Conservation (phyloP, 108 stramenopile genomes). For the Phaeodactylum tricornutum region DNA sequence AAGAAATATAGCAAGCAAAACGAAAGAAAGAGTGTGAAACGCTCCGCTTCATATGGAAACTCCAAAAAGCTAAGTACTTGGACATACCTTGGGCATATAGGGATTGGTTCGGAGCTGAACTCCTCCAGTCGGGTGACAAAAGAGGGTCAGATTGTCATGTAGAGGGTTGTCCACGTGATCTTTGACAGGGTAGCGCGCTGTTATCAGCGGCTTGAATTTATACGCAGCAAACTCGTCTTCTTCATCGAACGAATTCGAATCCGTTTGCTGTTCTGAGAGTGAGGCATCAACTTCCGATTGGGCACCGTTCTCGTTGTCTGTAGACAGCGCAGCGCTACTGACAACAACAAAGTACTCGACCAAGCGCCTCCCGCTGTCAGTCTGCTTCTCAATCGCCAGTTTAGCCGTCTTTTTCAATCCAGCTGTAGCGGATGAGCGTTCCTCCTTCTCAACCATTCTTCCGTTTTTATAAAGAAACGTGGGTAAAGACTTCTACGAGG, state of each 20-base stretch:
- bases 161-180: constrained; percentile 74
- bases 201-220: constrained; percentile 50
- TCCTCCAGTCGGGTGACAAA: constrained; percentile 63
- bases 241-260: constrained; percentile 20
- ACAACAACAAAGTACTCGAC: constrained; percentile 86
- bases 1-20: background rate
- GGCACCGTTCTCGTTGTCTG: constrained; percentile 2
- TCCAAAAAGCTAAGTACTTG: background rate
- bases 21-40: background rate
- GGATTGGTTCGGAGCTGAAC: constrained; percentile 32
- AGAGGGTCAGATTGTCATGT: constrained; percentile 53
- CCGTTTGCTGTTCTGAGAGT: constrained; percentile 12
- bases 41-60: background rate
- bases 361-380: constrained; percentile 28
- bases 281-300: constrained; percentile 6
- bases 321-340: constrained; percentile 17
- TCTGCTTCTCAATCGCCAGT: background rate
- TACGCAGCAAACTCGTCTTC: constrained; percentile 25
- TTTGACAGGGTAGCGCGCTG: constrained; percentile 54
- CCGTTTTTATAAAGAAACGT: too few species aligned
- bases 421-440: too few species aligned
- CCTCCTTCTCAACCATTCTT: too few species aligned
- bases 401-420: constrained; percentile 7
- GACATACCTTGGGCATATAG: constrained; percentile 63
- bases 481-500: too few species aligned